These are phyloP conservation scores for Lineolata rhizophorae DNA, from an alignment of 495 filamentous ascomycete genomes.

Conservation along the genomic window DNA sequence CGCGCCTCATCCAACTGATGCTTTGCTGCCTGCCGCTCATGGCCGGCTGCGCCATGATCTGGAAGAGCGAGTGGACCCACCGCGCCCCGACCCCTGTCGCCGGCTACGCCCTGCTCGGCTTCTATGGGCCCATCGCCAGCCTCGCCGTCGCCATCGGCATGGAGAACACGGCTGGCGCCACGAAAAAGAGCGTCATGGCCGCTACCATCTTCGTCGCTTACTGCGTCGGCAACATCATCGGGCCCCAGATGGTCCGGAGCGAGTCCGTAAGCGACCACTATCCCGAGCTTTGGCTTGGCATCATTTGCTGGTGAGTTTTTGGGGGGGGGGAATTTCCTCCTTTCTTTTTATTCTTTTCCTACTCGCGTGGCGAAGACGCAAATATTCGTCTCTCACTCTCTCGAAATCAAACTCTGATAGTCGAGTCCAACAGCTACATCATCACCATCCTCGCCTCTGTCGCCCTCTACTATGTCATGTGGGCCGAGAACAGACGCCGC, in stretches of 20 bases:
- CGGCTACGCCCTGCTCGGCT: constrained; percentile 48
- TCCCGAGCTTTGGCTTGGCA: constrained; percentile 43
- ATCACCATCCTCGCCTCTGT: constrained; percentile 36
- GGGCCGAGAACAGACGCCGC: constrained; percentile 35
- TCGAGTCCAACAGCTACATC: constrained; percentile 35
- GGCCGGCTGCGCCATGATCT: constrained; percentile 51
- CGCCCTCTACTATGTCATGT: constrained; percentile 32
- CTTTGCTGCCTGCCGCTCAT: constrained; percentile 48
- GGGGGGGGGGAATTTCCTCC: not conserved
- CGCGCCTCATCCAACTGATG: constrained; percentile 39
- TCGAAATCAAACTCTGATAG: too few relatives aligned
- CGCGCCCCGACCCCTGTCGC: constrained; percentile 39
- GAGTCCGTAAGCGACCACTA: constrained; percentile 40
- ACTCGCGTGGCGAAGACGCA: too few relatives aligned
- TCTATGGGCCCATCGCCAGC: constrained; percentile 43
- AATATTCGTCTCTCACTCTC: too few relatives aligned
- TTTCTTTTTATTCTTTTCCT: not conserved
- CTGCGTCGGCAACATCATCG: constrained; percentile 51
- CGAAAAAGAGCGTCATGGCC: constrained; percentile 56
- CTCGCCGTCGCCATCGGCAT: constrained; percentile 46
- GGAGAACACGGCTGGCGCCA: constrained; percentile 53
- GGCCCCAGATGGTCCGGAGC: constrained; percentile 44
- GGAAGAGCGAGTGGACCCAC: constrained; percentile 43
- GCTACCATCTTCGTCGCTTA: constrained; percentile 55
- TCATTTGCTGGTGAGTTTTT: constrained; percentile 42